Evolutionary conservation across 75 land plant genomes (phyloP).

Genomic region (Pseudotsuga menziesii): DNA sequence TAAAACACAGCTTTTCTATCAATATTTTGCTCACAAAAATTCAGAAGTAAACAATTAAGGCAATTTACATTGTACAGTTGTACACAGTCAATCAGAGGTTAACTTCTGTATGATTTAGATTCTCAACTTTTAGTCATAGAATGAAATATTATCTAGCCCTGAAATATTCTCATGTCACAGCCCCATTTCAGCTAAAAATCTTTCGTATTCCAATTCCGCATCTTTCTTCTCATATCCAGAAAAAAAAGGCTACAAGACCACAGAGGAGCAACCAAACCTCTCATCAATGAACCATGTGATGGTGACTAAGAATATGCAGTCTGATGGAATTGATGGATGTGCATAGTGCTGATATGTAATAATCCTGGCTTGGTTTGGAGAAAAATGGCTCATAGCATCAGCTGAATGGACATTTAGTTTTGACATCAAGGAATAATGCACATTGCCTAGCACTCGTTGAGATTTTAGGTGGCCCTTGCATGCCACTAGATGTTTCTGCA

Average conservation of each 20-base stretch:
- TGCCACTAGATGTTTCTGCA: not conserved
- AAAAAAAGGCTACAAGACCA: not conserved
- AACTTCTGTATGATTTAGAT: too few species aligned
- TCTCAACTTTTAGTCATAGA: too few species aligned
- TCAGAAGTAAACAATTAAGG: not conserved
- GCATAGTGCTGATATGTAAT: not conserved
- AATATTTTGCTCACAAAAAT: not conserved
- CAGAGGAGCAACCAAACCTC: not conserved
- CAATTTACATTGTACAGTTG: too few species aligned
- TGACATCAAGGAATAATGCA: not conserved
- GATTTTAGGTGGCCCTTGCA: constrained; percentile 1
- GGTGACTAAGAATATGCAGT: constrained; percentile 1
- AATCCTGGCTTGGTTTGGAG: not conserved
- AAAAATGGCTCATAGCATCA: not conserved
- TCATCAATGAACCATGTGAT: not conserved
- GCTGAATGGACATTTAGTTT: not conserved
- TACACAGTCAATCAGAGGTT: too few species aligned
- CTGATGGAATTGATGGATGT: not conserved
- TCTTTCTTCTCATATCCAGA: constrained; percentile 4
- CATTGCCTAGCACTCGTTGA: not conserved
- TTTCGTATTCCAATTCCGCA: constrained; percentile 1
- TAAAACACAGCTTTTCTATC: not conserved
- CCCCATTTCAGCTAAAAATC: not conserved
- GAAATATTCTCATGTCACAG: not conserved
- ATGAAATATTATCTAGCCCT: too few species aligned